Evolutionary conservation across 2,329 filamentous ascomycete genomes (phyloP).

Genomic region (Emergomyces africanus): DNA sequence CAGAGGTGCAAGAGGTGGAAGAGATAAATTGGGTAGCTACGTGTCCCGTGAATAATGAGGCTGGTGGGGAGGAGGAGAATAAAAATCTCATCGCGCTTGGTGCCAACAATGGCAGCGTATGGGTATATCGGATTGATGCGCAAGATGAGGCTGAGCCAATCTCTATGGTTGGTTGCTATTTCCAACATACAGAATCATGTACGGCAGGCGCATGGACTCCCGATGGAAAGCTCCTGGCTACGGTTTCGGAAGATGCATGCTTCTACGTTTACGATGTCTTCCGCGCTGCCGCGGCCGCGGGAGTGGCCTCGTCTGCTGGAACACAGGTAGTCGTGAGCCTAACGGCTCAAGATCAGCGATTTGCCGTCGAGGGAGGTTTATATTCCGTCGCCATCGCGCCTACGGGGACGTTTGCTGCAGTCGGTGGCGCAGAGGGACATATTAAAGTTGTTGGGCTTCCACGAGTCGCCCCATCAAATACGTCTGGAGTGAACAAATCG

Average conservation of each 20-base stretch:
- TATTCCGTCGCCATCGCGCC: conserved; percentile 81
- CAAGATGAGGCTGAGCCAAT: conserved; percentile 50
- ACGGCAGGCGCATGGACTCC: conserved; percentile 86
- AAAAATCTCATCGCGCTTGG: conserved; percentile 79
- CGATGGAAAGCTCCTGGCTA: conserved; percentile 75
- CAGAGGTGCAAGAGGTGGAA: conserved; percentile 75
- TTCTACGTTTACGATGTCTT: conserved; percentile 92
- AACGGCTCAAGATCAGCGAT: conserved; percentile 73
- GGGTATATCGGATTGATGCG: conserved; percentile 78
- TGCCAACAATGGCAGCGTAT: conserved; percentile 81
- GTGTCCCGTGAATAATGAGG: conserved; percentile 52
- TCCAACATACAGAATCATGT: conserved; percentile 73
- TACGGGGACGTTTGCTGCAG: conserved; percentile 63
- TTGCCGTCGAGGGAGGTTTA: conserved; percentile 79
- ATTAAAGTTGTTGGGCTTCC: conserved; percentile 80
- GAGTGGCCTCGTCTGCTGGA: conserved; percentile 42
- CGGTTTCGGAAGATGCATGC: conserved; percentile 76
- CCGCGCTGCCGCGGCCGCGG: conserved; percentile 57
- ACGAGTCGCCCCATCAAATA: conserved; percentile 35
- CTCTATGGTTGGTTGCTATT: conserved; percentile 80
- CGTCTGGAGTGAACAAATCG: conserved; percentile 30
- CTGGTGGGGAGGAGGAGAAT: conserved; percentile 34
- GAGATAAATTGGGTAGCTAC: conserved; percentile 84
- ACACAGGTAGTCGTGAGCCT: conserved; percentile 60
- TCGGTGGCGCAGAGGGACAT: conserved; percentile 75